Percentiles rank a stretch among this genome's conserved stretches.
Evolutionary conservation across 202 grass and related monocot species (phyloP).

Genomic region (Brachypodium distachyon): DNA sequence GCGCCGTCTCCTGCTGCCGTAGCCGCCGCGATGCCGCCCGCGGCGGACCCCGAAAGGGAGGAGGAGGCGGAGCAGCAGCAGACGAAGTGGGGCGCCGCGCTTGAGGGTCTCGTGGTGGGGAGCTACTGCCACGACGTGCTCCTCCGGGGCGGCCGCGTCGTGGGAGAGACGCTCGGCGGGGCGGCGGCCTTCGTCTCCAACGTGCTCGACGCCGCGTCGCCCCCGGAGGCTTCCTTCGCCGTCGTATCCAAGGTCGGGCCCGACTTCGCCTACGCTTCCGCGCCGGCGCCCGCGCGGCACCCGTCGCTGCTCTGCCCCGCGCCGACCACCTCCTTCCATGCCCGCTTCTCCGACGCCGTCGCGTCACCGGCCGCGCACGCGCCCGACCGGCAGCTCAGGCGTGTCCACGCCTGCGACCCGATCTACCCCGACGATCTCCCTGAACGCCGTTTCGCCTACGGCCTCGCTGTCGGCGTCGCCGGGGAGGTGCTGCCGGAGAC

Average conservation of each 20-base stretch:
- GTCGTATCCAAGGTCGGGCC: conserved; percentile 74
- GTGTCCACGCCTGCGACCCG: conserved; percentile 59
- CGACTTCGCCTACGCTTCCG: conserved; percentile 67
- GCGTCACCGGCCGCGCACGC: conserved; percentile 42
- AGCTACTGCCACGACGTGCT: conserved; percentile 99
- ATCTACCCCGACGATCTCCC: conserved; percentile 65
- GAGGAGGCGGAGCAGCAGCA: neutral
- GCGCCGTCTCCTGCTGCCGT: neutral
- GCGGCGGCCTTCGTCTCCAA: conserved; percentile 84
- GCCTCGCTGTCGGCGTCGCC: conserved; percentile 69
- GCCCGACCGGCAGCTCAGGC: conserved; percentile 62
- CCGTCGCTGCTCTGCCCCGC: conserved; percentile 35
- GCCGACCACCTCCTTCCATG: conserved; percentile 78
- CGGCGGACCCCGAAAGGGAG: neutral
- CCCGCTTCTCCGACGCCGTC: conserved; percentile 44
- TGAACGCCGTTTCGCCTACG: conserved; percentile 50
- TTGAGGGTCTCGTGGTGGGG: conserved; percentile 57
- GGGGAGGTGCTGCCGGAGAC: conserved; percentile 77
- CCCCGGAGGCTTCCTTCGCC: conserved; percentile 12
- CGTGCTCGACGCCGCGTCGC: conserved; percentile 65
- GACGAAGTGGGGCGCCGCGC: neutral
- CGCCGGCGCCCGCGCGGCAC: conserved; percentile 27
- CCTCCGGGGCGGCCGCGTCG: conserved; percentile 42
- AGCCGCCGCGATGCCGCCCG: conserved; percentile 16
- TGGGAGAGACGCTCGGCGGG: conserved; percentile 75